These are phyloP conservation scores for Begonia loranthoides DNA, from an alignment of 306 rosid species.

Conservation along the genomic window DNA sequence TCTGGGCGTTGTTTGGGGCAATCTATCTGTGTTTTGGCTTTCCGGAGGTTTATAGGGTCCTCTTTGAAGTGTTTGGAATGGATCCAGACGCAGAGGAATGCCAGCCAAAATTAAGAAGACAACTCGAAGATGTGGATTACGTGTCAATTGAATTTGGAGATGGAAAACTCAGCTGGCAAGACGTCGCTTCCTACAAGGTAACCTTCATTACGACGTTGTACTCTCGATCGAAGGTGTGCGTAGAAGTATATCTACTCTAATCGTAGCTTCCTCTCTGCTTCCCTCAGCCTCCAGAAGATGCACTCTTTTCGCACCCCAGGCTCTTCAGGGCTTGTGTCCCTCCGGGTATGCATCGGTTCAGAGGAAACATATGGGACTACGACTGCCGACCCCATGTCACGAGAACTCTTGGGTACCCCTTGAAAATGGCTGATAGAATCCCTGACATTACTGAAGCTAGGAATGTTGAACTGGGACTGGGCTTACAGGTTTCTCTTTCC, in stretches of 20 bases:
- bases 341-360: constrained; percentile 91
- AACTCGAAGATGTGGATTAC: constrained; percentile 88
- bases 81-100: constrained; percentile 80
- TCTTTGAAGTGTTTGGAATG: constrained; percentile 96
- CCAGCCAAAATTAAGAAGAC: constrained; percentile 75
- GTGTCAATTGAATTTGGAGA: constrained; percentile 82
- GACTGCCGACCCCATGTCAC: constrained; percentile 69
- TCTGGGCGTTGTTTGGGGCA: constrained; percentile 97
- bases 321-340: constrained; percentile 94
- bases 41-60: constrained; percentile 94
- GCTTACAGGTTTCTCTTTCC: constrained; percentile 55
- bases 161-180: constrained; percentile 84
- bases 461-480: constrained; percentile 88
- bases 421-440: constrained; percentile 48
- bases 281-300: constrained; percentile 88
- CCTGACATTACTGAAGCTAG: constrained; percentile 74
- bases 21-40: constrained; percentile 90
- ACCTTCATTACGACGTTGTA: constrained; percentile 12
- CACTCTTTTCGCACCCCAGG: constrained; percentile 86
- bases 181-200: constrained; percentile 72
- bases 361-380: constrained; percentile 93
- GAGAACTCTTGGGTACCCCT: constrained; percentile 61
- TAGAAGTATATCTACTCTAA: no score
- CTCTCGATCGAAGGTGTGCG: no score
- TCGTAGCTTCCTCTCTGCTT: no score